Evolutionary conservation across 2,329 filamentous ascomycete genomes (phyloP).

Genomic region (Capronia coronata): DNA sequence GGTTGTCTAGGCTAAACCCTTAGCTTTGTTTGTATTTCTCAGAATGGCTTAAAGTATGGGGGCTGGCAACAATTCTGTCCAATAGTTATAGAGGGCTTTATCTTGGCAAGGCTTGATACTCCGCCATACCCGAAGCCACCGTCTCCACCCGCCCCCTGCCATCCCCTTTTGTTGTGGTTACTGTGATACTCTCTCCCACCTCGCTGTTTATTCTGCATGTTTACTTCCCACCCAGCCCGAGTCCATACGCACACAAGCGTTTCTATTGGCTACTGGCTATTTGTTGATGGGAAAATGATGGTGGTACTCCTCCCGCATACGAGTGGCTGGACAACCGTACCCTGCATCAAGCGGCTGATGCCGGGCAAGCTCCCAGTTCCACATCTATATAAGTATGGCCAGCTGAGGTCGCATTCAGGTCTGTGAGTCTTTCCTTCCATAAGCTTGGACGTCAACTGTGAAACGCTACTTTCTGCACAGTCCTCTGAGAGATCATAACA

Average conservation of each 20-base stretch:
- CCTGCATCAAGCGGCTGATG: too few relatives aligned
- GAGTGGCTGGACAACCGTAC: background rate
- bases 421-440: constrained; percentile 6
- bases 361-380: background rate
- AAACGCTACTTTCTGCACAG: background rate
- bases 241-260: background rate
- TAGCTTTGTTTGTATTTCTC: constrained; percentile 5
- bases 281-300: background rate
- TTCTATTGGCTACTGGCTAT: background rate
- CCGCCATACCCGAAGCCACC: background rate
- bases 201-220: background rate
- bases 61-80: background rate
- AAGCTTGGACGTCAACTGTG: background rate
- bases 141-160: background rate
- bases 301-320: background rate
- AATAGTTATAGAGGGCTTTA: background rate
- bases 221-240: background rate
- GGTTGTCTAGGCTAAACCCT: background rate
- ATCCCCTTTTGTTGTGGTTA: background rate
- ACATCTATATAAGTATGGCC: constrained; percentile 8
- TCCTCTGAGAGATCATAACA: constrained; percentile 1
- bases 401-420: constrained; percentile 4
- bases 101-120: background rate
- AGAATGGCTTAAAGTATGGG: background rate
- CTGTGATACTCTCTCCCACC: background rate